These are phyloP conservation scores for Chrysoporthe puriensis DNA, from an alignment of 2,329 filamentous ascomycete species.

Conservation along the genomic window DNA sequence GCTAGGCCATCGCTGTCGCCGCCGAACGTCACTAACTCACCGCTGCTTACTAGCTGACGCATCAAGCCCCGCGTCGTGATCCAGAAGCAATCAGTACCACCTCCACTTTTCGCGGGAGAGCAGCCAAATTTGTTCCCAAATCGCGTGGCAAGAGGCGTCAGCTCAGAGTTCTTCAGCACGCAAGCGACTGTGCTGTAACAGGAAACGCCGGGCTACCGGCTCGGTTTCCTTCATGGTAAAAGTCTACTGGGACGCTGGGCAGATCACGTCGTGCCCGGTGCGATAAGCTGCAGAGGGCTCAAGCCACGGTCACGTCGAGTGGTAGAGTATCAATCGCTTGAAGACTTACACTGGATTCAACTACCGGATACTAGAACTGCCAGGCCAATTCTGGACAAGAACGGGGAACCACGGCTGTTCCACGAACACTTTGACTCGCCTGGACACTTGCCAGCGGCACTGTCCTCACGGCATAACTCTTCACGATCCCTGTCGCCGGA, in stretches of 20 bases:
- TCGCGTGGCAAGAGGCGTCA: not conserved
- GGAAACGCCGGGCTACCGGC: not conserved
- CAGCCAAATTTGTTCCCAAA: not conserved
- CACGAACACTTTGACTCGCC: not conserved
- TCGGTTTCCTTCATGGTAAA: not conserved
- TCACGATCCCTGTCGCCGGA: not conserved
- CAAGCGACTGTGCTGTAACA: not conserved
- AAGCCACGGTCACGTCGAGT: not conserved
- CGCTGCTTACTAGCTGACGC: not conserved
- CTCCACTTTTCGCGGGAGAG: constrained; percentile 2
- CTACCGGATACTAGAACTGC: not conserved
- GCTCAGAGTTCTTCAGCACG: not conserved
- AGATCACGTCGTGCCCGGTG: not conserved
- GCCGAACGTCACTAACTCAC: not conserved
- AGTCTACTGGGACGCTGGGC: not conserved
- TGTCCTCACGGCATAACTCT: not conserved
- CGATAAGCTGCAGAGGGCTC: not conserved
- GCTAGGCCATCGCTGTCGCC: not conserved
- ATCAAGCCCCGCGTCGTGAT: not conserved
- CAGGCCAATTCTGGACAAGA: not conserved
- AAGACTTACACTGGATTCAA: not conserved
- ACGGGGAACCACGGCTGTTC: not conserved
- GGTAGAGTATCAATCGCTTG: not conserved
- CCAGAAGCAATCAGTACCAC: not conserved
- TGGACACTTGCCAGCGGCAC: not conserved